Percentiles rank a stretch among this genome's conserved stretches.
Evolutionary conservation across 257 asterid species (phyloP).

Genomic region (Solanum lycopersicoides): DNA sequence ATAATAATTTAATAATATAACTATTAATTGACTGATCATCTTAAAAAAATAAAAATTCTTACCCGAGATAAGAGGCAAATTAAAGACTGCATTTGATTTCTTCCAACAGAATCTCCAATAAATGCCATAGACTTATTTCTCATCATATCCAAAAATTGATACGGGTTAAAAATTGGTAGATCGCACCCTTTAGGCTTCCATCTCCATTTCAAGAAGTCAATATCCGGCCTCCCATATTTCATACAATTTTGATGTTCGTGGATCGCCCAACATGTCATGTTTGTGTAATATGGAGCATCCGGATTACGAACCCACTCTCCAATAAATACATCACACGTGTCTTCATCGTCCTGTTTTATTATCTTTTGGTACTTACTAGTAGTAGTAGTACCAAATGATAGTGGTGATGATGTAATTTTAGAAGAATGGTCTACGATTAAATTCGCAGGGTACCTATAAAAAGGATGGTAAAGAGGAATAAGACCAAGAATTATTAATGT

Average conservation of each 20-base stretch:
- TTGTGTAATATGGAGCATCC: constrained; percentile 46
- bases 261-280: constrained; percentile 47
- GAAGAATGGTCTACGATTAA: background rate
- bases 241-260: constrained; percentile 65
- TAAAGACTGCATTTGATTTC: constrained; percentile 62
- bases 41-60: background rate
- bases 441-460: background rate
- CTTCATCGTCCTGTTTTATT: background rate
- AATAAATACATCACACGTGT: constrained; percentile 28
- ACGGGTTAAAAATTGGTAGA: constrained; percentile 33
- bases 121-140: constrained; percentile 43
- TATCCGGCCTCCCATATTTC: constrained; percentile 50
- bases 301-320: constrained; percentile 52
- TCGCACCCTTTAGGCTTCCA: constrained; percentile 57
- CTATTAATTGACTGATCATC: background rate
- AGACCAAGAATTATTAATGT: background rate
- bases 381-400: background rate
- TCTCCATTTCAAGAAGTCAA: constrained; percentile 37
- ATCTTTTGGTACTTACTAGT: background rate
- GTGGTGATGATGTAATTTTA: background rate
- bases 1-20: too few species aligned
- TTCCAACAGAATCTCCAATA: constrained; percentile 56
- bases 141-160: constrained; percentile 35
- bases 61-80: constrained; percentile 53
- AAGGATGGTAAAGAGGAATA: constrained; percentile 2